phyloP scores from a whole-genome alignment of 202 grass and related monocot species.

The Schoenoplectus triqueter region DNA sequence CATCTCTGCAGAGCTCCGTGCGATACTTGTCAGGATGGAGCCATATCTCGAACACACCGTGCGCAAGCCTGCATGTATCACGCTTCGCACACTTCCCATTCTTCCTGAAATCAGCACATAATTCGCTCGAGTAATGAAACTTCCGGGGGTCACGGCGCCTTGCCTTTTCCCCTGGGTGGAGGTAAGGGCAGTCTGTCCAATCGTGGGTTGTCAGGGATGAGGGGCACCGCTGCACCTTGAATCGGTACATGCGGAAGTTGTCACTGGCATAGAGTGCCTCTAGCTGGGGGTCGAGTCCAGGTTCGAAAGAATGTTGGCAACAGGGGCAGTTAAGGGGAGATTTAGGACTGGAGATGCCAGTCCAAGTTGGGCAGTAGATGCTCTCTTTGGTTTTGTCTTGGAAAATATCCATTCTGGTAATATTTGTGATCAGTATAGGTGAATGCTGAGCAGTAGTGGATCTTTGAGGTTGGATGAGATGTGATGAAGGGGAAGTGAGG shows the following conservation, averaged over 20 bases:
- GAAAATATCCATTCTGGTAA: not conserved
- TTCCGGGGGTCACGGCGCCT: constrained; percentile 60
- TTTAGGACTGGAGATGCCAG: not conserved
- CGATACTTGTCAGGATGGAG: constrained; percentile 78
- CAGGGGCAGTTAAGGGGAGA: constrained; percentile 10
- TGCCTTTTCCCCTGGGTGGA: constrained; percentile 79
- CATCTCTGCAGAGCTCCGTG: constrained; percentile 60
- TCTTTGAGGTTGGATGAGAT: not conserved
- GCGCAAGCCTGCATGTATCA: constrained; percentile 53
- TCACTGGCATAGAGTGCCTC: constrained; percentile 37
- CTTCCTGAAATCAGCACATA: constrained; percentile 62
- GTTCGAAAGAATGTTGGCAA: not conserved
- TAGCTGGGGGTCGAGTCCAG: not conserved
- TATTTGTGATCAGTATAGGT: not conserved
- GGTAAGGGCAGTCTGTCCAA: constrained; percentile 78
- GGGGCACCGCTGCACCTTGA: constrained; percentile 77
- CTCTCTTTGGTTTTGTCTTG: not conserved
- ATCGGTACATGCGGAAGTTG: constrained; percentile 83
- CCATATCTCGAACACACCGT: constrained; percentile 89
- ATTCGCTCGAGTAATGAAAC: constrained; percentile 51
- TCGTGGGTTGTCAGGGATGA: constrained; percentile 57
- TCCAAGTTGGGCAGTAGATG: not conserved
- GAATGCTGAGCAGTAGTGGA: not conserved
- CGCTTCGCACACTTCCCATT: constrained; percentile 48
- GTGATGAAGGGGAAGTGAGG: not conserved